Base-by-base conservation (phyloP, 768 basidiomycete genomes). In the Auricularia heimuer region DNA sequence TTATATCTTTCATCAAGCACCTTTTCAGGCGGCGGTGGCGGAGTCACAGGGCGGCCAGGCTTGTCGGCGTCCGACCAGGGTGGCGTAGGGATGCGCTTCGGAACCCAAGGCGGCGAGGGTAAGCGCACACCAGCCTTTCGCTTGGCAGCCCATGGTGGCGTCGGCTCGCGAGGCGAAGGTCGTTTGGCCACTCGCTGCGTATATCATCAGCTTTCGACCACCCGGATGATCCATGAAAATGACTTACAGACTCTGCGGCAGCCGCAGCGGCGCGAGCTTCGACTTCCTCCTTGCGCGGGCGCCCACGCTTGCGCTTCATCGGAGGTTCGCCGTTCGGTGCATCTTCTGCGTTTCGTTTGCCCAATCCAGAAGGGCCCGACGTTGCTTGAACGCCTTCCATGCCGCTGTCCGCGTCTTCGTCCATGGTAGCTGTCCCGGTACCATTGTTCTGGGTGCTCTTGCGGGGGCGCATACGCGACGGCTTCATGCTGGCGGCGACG, bases 261-360 rank as follows among this genome's bases (percentile, higher is more conserved):
- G 47, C 18, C 10, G 14, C 18, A 18, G 47, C 21, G 10, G 47
- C 47, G 47, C 47, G 47, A 8, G 47, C 47, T 18, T 51, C 67
- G 39, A 72, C 69, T 68, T 74, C 74, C 61, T 77, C 69, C 73
- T 75, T 21, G 64, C 61, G 21, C 68, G 67, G 1, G 64, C 70
- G 12, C 36, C 54, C 71, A 62, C 69, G 69, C 66, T 75, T 75
- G 54, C 77, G 74, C 67, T 76, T 77, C 11, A 51, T 8, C 47
- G 47, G 47, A 8, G 47, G 47, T 18, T 51, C 47, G 47, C 47
- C 47, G 6, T 8, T 18, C 14, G 47, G 47, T 6, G 18, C 16
- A 18, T 51, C 47, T 10, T 51, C 47, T 6, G 47, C 47, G 47
- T 4, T 4, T 8, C 47, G 47, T 18, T 51, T 51, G 47, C 6